Base-by-base conservation (phyloP, 441 rosid genomes). In the Adansonia rubrostipa region DNA sequence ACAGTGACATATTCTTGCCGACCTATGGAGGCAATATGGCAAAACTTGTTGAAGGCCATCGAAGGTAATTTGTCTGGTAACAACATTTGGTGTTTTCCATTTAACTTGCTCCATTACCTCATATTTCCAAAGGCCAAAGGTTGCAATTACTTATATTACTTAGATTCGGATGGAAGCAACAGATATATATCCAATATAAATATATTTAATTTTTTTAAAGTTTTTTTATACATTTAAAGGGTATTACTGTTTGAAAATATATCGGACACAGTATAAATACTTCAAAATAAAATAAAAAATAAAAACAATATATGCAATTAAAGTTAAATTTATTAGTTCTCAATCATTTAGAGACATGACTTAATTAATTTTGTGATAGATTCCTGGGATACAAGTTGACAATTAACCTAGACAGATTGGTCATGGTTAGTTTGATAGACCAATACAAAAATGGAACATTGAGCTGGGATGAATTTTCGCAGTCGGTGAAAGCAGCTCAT, bases 1-100 rank as follows among this genome's bases (percentile, higher is more conserved):
- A 90, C 73, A 92, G 94, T 48, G 92, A 92, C 78, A 86, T 92
- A 73, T 90, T 92, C 78, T 84, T 89, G 76, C 92, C 96, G 19
- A 92, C 96, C 0, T 78, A 87, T 56, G 92, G 86, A 54, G 94
- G 96, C 50, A 92, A 92, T 85, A 90, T 90, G 96, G 96, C 92
- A 1, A 89, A 84, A 82, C 89, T 90, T 6, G 92, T 92, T 2
- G 94, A 90, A 83, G 94, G 96, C 79, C 96, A 92, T 80, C 87
- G 96, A 61, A 90, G 96, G 95, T 91, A 58, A 81, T 51, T 42
- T 22, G 20, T 14, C 44, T 28, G 9, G n/a, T 22, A 22, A 9
- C 7, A 8, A 8, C 8, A 6, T 17, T 28, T 60, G 28, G 3
- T 51, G 5, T 40, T 5, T 51, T 14, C 56, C 56, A 51, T 13